A percentile compares a stretch with the other conserved stretches of the same genome.
phyloP scores from a whole-genome alignment of 2,329 filamentous ascomycete genomes.

The Huntiella abstrusa region DNA sequence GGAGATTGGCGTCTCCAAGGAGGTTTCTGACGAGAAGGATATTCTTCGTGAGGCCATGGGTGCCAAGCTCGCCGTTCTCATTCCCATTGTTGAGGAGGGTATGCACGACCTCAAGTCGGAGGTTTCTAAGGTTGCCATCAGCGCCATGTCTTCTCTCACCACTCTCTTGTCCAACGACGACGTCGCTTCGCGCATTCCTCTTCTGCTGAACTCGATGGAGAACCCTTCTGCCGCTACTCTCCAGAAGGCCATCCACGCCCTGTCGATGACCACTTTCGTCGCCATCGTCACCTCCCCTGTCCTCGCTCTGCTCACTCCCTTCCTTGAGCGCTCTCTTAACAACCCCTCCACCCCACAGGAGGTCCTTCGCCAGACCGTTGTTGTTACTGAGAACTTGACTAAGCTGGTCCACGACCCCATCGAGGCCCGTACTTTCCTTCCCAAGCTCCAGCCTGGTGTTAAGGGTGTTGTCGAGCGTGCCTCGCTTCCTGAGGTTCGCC shows the following conservation, averaged over 20 bases:
- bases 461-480: slow-evolving; percentile 74
- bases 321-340: slow-evolving; percentile 86
- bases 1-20: slow-evolving; percentile 55
- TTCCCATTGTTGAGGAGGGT: slow-evolving; percentile 74
- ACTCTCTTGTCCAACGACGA: slow-evolving; percentile 91
- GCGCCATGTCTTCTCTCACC: slow-evolving; percentile 81
- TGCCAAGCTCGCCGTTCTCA: slow-evolving; percentile 64
- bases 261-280: slow-evolving; percentile 97
- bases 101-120: slow-evolving; percentile 96
- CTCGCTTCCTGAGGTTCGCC: slow-evolving; percentile 84
- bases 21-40: slow-evolving; percentile 76
- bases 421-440: slow-evolving; percentile 85
- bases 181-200: slow-evolving; percentile 75
- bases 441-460: slow-evolving; percentile 85
- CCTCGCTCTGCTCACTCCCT: slow-evolving; percentile 78
- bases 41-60: slow-evolving; percentile 82
- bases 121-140: slow-evolving; percentile 71
- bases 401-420: slow-evolving; percentile 92
- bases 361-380: slow-evolving; percentile 83
- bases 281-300: slow-evolving; percentile 91
- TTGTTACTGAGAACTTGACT: slow-evolving; percentile 94
- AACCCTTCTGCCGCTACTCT: slow-evolving; percentile 74
- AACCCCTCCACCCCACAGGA: slow-evolving; percentile 81
- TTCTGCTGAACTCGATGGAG: slow-evolving; percentile 88
- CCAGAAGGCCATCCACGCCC: slow-evolving; percentile 88